Base-by-base conservation (phyloP, 192 early-diverging fungal species). In the Linnemannia elongata region DNA sequence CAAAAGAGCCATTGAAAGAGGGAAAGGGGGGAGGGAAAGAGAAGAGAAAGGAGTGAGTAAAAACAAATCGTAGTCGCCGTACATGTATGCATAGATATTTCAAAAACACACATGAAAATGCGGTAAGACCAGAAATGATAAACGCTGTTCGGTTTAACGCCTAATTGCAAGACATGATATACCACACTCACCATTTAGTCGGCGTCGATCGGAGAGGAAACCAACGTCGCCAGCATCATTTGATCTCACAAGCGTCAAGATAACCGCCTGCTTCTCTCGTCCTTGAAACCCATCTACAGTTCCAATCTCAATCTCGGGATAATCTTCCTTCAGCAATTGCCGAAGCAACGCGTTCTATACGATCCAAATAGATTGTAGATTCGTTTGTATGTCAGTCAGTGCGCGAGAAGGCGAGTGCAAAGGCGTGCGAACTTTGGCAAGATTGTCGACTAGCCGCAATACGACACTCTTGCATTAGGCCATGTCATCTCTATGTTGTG, bases 271-370 rank as follows among this genome's bases (percentile, higher is more conserved):
- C 79, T 96, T 96, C 82, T 99, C 97, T 45, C 96, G 93, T 8
- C 97, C 97, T 85, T 98, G 97, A 79, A 97, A 96, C 3, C 97
- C 96, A 82, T 98, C 97, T 6, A 98, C 96, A 6, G 95, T 93
- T 2, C 95, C 96, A 35, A 97, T 93, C 84, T 97, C 97, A 72
- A 97, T 82, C 7, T 82, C 90, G 1, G 93, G 94, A 74, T 91
- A 92, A 72, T 77, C 78, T 38, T 91, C 91, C 52, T 89, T 88
- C 30, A 96, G 76, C 38, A 89, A 76, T 24, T 88, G 77, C 71
- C 85, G 73, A 49, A 87, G 70, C 57, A 87, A 49, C 1, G 85
- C 85, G 42, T 87, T 87, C 85, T 87, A 63, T 22, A 35, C 5
- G 24, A 24, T 42, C 41, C 39, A 38, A 70, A 39, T 6, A 38